These are phyloP conservation scores for Penstemon davidsonii DNA, from an alignment of 257 asterid species.

Conservation along the genomic window DNA sequence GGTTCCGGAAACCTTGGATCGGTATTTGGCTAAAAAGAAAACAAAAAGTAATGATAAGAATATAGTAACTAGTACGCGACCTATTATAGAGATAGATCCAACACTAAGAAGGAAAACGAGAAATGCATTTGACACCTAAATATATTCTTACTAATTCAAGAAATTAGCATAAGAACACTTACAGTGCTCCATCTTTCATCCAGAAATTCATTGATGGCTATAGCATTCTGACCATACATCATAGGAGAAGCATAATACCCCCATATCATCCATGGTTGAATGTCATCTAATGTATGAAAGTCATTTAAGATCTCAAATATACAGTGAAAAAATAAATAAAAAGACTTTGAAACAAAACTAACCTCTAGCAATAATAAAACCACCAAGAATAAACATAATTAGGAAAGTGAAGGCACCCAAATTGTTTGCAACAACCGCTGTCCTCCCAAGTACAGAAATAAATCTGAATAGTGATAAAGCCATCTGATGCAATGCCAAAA, in stretches of 20 bases:
- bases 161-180: constrained; percentile 31
- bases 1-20: constrained; percentile 54
- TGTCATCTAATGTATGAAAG: constrained; percentile 53
- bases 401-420: constrained; percentile 21
- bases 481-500: constrained; percentile 22
- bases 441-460: constrained; percentile 24
- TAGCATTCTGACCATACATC: constrained; percentile 82
- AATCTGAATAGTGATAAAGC: constrained; percentile 25
- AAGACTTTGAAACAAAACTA: background rate
- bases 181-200: constrained; percentile 79
- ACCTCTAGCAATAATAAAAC: constrained; percentile 17
- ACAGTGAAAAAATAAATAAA: background rate
- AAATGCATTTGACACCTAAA: background rate
- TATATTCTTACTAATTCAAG: background rate
- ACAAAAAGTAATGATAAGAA: background rate
- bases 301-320: background rate
- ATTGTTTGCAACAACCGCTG: constrained; percentile 26
- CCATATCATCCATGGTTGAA: constrained; percentile 76
- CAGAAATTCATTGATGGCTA: constrained; percentile 72
- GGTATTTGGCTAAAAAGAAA: constrained; percentile 51
- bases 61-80: background rate
- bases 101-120: too few relatives aligned
- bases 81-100: constrained; percentile 16
- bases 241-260: constrained; percentile 72
- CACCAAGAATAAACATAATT: constrained; percentile 18